Evolutionary conservation across 768 basidiomycete genomes (phyloP).

Genomic region (Clitopilus passeckerianus): DNA sequence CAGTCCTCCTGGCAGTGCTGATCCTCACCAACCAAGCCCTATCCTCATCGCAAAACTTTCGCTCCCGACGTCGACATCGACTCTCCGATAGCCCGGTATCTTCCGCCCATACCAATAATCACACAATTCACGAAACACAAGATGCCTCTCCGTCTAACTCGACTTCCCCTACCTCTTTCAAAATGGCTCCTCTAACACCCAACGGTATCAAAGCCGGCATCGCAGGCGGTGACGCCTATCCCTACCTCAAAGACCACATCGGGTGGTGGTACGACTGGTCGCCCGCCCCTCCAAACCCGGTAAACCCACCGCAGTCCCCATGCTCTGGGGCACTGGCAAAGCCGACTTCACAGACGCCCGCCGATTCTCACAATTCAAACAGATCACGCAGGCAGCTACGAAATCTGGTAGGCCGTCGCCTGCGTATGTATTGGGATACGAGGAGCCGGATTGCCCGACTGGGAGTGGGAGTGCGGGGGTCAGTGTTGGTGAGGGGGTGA

Average conservation of each 20-base stretch:
- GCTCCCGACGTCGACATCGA: conserved; percentile 6
- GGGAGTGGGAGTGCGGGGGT: conserved; percentile 42
- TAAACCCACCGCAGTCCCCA: conserved; percentile 35
- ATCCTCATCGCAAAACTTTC: conserved; percentile 1
- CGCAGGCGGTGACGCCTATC: conserved; percentile 38
- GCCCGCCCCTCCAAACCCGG: conserved; percentile 33
- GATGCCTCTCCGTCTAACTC: background rate
- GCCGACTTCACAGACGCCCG: conserved; percentile 32
- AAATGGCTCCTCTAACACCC: conserved; percentile 25
- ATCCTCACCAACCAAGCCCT: background rate
- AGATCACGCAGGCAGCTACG: conserved; percentile 17
- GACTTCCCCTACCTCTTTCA: background rate
- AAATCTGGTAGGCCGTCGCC: conserved; percentile 13
- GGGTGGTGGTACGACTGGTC: conserved; percentile 52
- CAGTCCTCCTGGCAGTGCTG: background rate
- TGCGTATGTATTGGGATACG: conserved; percentile 37
- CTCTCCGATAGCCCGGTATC: background rate
- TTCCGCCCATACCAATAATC: background rate
- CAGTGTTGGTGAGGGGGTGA: conserved; percentile 34
- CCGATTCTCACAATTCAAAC: conserved; percentile 30
- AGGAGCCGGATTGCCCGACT: conserved; percentile 41
- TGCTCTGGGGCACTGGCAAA: conserved; percentile 43
- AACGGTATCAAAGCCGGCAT: conserved; percentile 42
- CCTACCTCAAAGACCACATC: conserved; percentile 33
- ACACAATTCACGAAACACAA: background rate